Percentiles rank a stretch among this genome's conserved stretches.
phyloP scores from a whole-genome alignment of 1,284 basidiomycete genomes.

The Papiliotrema terrestris region DNA sequence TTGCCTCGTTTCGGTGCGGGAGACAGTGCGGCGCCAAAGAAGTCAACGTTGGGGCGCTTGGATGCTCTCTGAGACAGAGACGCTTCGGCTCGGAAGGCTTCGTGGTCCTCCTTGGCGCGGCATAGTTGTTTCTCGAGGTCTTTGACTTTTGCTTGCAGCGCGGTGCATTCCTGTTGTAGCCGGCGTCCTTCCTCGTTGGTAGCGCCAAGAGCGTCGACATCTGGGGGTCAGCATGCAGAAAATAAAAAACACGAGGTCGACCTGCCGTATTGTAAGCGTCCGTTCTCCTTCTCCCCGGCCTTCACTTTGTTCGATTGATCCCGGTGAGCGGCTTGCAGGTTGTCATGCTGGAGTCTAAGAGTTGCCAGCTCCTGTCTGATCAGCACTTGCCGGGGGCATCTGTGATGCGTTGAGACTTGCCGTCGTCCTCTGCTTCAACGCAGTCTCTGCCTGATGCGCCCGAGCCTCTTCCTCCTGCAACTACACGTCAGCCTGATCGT shows the following conservation, averaged over 20 bases:
- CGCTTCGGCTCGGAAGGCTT: neutral
- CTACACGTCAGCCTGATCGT: conserved; percentile 8
- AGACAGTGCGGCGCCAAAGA: conserved; percentile 2
- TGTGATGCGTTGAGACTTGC: neutral
- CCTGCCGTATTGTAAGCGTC: conserved; percentile 38
- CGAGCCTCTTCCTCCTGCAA: conserved; percentile 30
- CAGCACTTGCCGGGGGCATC: neutral
- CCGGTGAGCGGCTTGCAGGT: conserved; percentile 35
- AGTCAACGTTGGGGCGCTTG: neutral
- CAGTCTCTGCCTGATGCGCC: conserved; percentile 30
- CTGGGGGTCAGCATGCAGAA: neutral
- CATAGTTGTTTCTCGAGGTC: conserved; percentile 1
- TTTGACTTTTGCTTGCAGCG: conserved; percentile 1
- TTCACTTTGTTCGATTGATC: conserved; percentile 25
- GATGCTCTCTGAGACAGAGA: neutral
- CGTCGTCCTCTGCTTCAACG: conserved; percentile 1
- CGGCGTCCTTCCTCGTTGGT: neutral
- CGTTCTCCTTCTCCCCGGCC: conserved; percentile 34
- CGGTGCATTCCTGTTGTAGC: conserved; percentile 1
- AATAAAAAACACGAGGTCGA: neutral
- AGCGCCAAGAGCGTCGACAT: conserved; percentile 5
- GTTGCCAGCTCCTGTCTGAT: conserved; percentile 30
- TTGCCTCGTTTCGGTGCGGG: conserved; percentile 3
- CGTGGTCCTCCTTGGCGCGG: conserved; percentile 8
- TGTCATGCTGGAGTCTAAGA: conserved; percentile 33